Percentiles rank a stretch among this genome's conserved stretches.
These are phyloP conservation scores for Ophiocordyceps sinensis DNA, from an alignment of 2,329 filamentous ascomycete genomes.

Conservation along the genomic window DNA sequence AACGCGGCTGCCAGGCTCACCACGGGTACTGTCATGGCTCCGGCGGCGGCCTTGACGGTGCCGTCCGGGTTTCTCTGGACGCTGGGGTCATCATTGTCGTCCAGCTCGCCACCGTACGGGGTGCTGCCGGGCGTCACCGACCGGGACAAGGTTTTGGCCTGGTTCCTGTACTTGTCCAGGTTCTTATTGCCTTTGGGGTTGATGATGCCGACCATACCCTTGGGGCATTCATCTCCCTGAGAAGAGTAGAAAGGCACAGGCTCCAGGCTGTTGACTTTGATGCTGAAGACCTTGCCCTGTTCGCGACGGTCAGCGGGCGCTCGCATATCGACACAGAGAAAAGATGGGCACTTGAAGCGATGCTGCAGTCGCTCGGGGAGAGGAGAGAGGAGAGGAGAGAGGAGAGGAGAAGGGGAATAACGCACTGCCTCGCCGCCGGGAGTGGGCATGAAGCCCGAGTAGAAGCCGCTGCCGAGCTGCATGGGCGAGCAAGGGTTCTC, in stretches of 20 bases:
- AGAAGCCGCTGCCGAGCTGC: constrained; percentile 19
- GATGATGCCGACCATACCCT: constrained; percentile 25
- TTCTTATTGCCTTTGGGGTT: constrained; percentile 16
- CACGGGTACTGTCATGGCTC: neutral
- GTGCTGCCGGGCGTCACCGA: constrained; percentile 12
- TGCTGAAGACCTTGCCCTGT: constrained; percentile 20
- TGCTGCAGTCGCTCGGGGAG: too few relatives aligned
- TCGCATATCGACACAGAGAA: too few relatives aligned
- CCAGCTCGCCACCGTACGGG: constrained; percentile 15
- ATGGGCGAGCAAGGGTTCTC: constrained; percentile 19
- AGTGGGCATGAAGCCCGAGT: constrained; percentile 19
- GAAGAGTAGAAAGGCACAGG: constrained; percentile 25
- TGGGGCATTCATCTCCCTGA: constrained; percentile 19
- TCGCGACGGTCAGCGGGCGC: too few relatives aligned
- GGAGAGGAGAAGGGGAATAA: neutral
- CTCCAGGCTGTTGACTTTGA: constrained; percentile 17
- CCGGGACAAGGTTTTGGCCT: constrained; percentile 12
- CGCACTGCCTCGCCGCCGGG: constrained; percentile 14
- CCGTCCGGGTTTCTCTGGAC: neutral
- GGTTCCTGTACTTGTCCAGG: constrained; percentile 16
- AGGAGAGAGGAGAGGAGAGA: too few relatives aligned
- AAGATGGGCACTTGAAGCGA: too few relatives aligned
- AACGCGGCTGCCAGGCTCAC: neutral
- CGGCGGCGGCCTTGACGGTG: neutral
- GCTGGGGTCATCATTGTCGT: constrained; percentile 3